These are phyloP conservation scores for Xylariomycetidae sp. DNA, from an alignment of 2,329 filamentous ascomycete genomes.

Conservation along the genomic window DNA sequence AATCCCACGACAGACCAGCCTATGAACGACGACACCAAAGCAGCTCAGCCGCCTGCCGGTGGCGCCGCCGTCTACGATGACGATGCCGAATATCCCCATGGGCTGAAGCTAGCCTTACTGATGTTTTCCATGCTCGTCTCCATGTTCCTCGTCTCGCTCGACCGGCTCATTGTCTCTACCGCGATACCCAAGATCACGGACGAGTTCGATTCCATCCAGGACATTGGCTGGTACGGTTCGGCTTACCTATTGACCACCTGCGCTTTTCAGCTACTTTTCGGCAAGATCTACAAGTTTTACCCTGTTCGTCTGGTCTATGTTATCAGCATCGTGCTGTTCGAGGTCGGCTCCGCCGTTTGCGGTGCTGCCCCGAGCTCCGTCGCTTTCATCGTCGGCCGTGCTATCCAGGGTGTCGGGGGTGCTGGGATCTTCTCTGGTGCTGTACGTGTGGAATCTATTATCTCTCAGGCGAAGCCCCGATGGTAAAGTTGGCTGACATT, in stretches of 20 bases:
- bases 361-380: conserved; percentile 33
- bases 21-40: too few relatives aligned
- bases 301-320: conserved; percentile 29
- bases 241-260: conserved; percentile 31
- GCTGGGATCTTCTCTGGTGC: conserved; percentile 33
- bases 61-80: conserved; percentile 1
- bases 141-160: conserved; percentile 34
- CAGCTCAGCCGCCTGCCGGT: conserved; percentile 4
- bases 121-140: conserved; percentile 29
- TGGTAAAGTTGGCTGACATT: background rate
- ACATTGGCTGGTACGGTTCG: conserved; percentile 35
- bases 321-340: conserved; percentile 28
- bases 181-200: conserved; percentile 34
- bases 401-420: conserved; percentile 32
- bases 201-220: conserved; percentile 30
- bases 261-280: conserved; percentile 34
- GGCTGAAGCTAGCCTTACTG: conserved; percentile 26
- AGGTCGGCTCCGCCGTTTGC: conserved; percentile 34
- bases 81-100: conserved; percentile 25
- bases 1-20: too few relatives aligned
- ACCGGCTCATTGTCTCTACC: conserved; percentile 31
- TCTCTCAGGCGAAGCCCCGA: too few relatives aligned
- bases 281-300: conserved; percentile 34
- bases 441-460: conserved; percentile 15
- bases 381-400: conserved; percentile 36